Evolutionary conservation across 352 stramenopile species (phyloP).

Genomic region (Phytophthora constricta): DNA sequence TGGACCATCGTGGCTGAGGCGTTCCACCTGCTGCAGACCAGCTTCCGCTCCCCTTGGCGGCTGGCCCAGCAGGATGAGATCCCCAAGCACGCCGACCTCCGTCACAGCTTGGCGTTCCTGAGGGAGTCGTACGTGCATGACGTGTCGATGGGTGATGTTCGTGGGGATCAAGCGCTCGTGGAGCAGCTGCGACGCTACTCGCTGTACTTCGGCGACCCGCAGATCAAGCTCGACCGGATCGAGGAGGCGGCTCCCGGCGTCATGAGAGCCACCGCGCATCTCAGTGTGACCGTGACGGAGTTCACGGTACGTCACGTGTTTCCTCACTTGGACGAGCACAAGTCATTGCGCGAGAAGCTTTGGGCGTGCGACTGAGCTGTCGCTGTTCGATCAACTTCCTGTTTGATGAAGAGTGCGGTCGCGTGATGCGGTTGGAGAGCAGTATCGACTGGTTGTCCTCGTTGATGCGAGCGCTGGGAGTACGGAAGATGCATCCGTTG

Average conservation of each 20-base stretch:
- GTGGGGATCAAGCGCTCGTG: constrained; percentile 2
- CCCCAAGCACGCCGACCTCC: constrained; percentile 2
- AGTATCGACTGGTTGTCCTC: not conserved
- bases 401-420: constrained; percentile 16
- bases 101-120: constrained; percentile 12
- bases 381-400: constrained; percentile 13
- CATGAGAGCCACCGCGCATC: constrained; percentile 1
- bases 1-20: constrained; percentile 11
- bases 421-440: constrained; percentile 9
- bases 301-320: constrained; percentile 11
- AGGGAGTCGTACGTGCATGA: constrained; percentile 14
- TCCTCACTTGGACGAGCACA: not conserved
- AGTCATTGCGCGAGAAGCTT: constrained; percentile 1
- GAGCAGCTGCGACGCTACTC: constrained; percentile 12
- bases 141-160: constrained; percentile 3
- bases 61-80: constrained; percentile 8
- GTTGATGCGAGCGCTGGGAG: not conserved
- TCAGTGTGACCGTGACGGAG: constrained; percentile 15
- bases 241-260: not conserved
- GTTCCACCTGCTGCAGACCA: constrained; percentile 17
- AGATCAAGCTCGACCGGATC: constrained; percentile 6
- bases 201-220: constrained; percentile 13
- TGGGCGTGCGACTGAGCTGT: constrained; percentile 5
- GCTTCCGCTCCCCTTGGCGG: constrained; percentile 16
- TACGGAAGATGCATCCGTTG: constrained; percentile 6